Percentiles rank a stretch among this genome's conserved stretches.
These are phyloP conservation scores for Ophiorrhiza pumila DNA, from an alignment of 257 asterid species.

Conservation along the genomic window DNA sequence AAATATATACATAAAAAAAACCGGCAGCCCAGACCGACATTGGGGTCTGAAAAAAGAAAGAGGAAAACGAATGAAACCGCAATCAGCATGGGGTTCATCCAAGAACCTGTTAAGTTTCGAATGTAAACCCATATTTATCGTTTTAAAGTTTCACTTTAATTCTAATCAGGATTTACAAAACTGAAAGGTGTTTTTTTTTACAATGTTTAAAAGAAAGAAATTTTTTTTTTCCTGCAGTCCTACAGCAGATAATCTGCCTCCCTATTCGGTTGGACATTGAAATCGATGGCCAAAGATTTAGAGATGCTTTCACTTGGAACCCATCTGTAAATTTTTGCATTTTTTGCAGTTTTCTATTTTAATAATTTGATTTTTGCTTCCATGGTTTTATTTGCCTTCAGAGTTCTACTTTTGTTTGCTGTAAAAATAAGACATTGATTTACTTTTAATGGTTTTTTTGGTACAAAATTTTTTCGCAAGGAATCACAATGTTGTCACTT, in stretches of 20 bases:
- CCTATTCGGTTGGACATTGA: conserved; percentile 88
- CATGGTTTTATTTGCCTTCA: background rate
- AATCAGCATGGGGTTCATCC: conserved; percentile 62
- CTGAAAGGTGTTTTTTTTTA: background rate
- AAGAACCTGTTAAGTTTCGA: conserved; percentile 75
- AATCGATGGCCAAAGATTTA: conserved; percentile 78
- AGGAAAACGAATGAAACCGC: conserved; percentile 51
- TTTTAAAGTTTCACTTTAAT: background rate
- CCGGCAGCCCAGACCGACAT: too few species aligned
- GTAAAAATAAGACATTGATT: background rate
- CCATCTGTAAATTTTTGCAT: conserved; percentile 48
- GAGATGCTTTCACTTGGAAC: conserved; percentile 88
- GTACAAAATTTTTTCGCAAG: background rate
- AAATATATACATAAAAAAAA: too few species aligned
- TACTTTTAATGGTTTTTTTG: background rate
- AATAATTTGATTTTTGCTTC: background rate
- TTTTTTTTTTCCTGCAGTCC: conserved; percentile 49
- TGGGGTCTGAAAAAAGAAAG: background rate
- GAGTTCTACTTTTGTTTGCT: background rate
- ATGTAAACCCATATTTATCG: conserved; percentile 41
- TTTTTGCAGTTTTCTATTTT: background rate
- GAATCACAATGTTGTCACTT: background rate
- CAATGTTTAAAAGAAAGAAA: background rate
- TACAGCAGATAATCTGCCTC: conserved; percentile 81
- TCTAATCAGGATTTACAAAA: conserved; percentile 4